phyloP scores from a whole-genome alignment of 1,284 basidiomycete genomes.

The Chalciporus sp. region DNA sequence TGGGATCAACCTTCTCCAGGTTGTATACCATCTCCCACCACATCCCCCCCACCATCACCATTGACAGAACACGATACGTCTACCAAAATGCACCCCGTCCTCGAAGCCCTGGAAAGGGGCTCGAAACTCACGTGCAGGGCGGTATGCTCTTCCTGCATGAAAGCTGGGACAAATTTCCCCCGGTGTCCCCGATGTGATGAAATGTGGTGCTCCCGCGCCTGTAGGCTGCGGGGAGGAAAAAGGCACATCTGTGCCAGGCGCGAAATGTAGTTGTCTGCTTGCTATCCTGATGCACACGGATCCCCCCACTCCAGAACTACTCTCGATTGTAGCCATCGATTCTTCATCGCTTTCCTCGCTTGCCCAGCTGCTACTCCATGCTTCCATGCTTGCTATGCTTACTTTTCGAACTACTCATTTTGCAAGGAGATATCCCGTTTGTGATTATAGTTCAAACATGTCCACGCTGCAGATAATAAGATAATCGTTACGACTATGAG shows the following conservation, averaged over 20 bases:
- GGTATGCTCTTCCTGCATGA: slow-evolving; percentile 59
- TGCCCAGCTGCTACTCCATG: neutral
- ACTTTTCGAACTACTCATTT: neutral
- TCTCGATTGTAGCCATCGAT: neutral
- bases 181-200: slow-evolving; percentile 63
- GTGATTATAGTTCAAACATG: neutral
- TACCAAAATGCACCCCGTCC: slow-evolving; percentile 45
- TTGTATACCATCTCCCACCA: slow-evolving; percentile 22
- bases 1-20: slow-evolving; percentile 1
- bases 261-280: slow-evolving; percentile 12
- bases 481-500: slow-evolving; percentile 18
- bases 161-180: slow-evolving; percentile 62
- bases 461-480: slow-evolving; percentile 2
- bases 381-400: neutral
- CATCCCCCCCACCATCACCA: slow-evolving; percentile 19
- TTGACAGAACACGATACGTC: slow-evolving; percentile 29
- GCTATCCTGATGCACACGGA: neutral
- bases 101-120: slow-evolving; percentile 55
- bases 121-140: slow-evolving; percentile 52
- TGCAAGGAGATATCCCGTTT: neutral
- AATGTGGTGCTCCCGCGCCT: slow-evolving; percentile 71
- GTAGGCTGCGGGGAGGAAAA: slow-evolving; percentile 54
- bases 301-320: neutral
- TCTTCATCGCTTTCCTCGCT: neutral
- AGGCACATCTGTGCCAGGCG: slow-evolving; percentile 46